These are phyloP conservation scores for Mariannaea sp. DNA, from an alignment of 2,329 filamentous ascomycete species.

Conservation along the genomic window DNA sequence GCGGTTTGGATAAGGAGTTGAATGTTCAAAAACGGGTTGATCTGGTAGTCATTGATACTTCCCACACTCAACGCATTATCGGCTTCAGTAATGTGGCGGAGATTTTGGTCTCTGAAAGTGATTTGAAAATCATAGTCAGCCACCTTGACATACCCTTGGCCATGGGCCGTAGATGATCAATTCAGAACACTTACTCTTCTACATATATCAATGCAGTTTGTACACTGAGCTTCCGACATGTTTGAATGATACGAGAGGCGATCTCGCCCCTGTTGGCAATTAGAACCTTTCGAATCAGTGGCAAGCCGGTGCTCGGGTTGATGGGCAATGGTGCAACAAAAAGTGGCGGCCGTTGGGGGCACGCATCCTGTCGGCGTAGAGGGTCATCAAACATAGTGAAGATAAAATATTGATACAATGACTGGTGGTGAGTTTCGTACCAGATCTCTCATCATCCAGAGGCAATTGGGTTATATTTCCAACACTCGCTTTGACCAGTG, in stretches of 20 bases:
- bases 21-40: slow-evolving; percentile 22
- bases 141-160: not conserved
- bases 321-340: slow-evolving; percentile 6
- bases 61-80: slow-evolving; percentile 27
- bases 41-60: slow-evolving; percentile 8
- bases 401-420: not conserved
- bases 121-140: not conserved
- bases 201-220: slow-evolving; percentile 61
- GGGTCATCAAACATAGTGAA: not conserved
- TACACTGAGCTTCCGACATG: slow-evolving; percentile 47
- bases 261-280: slow-evolving; percentile 36
- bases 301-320: slow-evolving; percentile 2
- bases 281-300: slow-evolving; percentile 35
- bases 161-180: not conserved
- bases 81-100: slow-evolving; percentile 21
- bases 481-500: not conserved
- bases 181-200: slow-evolving; percentile 37
- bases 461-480: not conserved
- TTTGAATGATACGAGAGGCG: slow-evolving; percentile 27
- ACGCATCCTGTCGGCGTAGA: not conserved
- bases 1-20: slow-evolving; percentile 20
- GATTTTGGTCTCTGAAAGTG: slow-evolving; percentile 13
- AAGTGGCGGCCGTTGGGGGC: not conserved
- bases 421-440: not conserved
- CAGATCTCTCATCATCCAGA: not conserved